Percentiles rank a stretch among this genome's conserved stretches.
phyloP scores from a whole-genome alignment of 1,139 yeast species.

The Suhomyces panamericanus region DNA sequence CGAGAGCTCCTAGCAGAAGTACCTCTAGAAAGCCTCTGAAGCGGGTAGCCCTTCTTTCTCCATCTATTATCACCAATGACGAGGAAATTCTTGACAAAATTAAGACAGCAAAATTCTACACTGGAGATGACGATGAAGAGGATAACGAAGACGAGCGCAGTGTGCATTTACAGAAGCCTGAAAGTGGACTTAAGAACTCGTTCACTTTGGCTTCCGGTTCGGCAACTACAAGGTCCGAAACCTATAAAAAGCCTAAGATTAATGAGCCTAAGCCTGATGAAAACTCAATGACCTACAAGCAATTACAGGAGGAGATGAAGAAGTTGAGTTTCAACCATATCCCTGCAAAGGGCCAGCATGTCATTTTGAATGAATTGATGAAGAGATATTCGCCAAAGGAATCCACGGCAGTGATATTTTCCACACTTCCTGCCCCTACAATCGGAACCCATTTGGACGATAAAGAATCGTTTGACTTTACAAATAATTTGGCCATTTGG shows the following conservation, averaged over 20 bases:
- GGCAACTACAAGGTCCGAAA: constrained; percentile 12
- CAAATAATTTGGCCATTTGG: constrained; percentile 78
- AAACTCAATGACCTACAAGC: constrained; percentile 32
- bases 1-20: constrained; percentile 3
- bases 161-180: not conserved
- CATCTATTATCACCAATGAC: constrained; percentile 40
- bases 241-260: constrained; percentile 10
- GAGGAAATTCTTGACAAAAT: constrained; percentile 41
- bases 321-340: constrained; percentile 71
- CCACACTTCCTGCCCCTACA: constrained; percentile 87
- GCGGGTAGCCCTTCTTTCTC: constrained; percentile 19
- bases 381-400: constrained; percentile 51
- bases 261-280: constrained; percentile 1
- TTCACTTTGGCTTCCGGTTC: constrained; percentile 7
- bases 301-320: constrained; percentile 41
- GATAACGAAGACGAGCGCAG: constrained; percentile 2
- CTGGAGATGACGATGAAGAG: constrained; percentile 29
- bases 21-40: constrained; percentile 4
- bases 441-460: constrained; percentile 75
- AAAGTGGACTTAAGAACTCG: constrained; percentile 1
- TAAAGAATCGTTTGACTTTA: constrained; percentile 70
- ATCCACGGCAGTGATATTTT: constrained; percentile 70
- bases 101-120: constrained; percentile 37
- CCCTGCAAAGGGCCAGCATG: constrained; percentile 89
- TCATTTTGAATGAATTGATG: constrained; percentile 86